Evolutionary conservation across 441 rosid species (phyloP), one percentile per base, ranked within the genome.

Genomic region (Adansonia grandidieri): DNA sequence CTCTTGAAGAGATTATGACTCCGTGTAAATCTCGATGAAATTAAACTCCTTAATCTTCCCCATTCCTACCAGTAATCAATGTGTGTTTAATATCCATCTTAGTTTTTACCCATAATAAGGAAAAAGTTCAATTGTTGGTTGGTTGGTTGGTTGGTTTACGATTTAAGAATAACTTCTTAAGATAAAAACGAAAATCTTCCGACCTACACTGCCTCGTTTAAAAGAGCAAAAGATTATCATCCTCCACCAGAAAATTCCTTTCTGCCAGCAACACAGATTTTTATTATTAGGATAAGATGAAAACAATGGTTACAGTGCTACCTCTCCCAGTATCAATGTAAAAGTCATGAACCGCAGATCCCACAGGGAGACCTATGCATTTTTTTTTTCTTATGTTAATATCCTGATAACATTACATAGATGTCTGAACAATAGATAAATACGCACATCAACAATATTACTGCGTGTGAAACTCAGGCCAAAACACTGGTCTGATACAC

Each of bases 301-400:
- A 48, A 48, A 50, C 48, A 48, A 28, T 9, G 44, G 58, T 6
- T 48, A 24, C 73, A 17, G 5, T 17, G 71, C 58, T 70, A 48
- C 42, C 17, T 13, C 57, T 22, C 42, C 37, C 17, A 1, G 22
- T 9, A 9, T 20, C 40, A 20, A 61, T 61, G 9, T 64, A 10
- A 37, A 19, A 5, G 42, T 37, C 42, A 37, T 37, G 42, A 37
- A 37, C 42, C 42, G 42, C 11, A 13, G 60, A 70, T 28, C 32
- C 32, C 11, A 40, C 17, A 73, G 65, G 58, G 65, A 73, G 19
- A 44, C 40, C 66, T 58, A 58, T 58, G 67, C 53, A 44, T 48
- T 14, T 47, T 14, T 47, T 14, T 67, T 14, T 67, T 19, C 19
- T 45, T 17, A 45, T 19, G 72, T 10, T 45, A 44, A 67, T 44